These are phyloP conservation scores for Capsicum rhomboideum DNA, from an alignment of 257 asterid species.

Conservation along the genomic window DNA sequence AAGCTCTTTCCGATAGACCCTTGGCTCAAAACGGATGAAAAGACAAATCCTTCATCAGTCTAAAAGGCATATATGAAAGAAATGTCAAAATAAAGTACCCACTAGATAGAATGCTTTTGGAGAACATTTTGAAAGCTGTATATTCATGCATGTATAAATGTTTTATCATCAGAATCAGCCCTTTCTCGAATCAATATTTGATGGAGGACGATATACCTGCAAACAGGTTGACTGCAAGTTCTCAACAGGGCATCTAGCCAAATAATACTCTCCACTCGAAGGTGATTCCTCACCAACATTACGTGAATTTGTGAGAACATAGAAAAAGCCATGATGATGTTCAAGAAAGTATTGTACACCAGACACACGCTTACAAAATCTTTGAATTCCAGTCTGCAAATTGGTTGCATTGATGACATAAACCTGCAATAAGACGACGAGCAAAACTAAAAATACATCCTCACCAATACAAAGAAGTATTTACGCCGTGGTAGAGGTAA, in stretches of 20 bases:
- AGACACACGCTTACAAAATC: constrained; percentile 69
- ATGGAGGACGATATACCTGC: constrained; percentile 36
- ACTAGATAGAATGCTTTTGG: background rate
- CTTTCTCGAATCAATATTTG: background rate
- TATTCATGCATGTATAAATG: background rate
- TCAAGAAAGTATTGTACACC: constrained; percentile 89
- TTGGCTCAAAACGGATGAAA: no score
- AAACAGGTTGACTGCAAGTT: constrained; percentile 36
- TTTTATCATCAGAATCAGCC: background rate
- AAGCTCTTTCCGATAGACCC: no score
- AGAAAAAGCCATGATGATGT: constrained; percentile 59
- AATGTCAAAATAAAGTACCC: background rate
- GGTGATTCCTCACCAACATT: constrained; percentile 23
- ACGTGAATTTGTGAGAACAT: constrained; percentile 78
- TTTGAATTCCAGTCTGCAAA: constrained; percentile 40
- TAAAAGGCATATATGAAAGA: background rate
- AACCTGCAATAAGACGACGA: constrained; percentile 53
- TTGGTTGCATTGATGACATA: constrained; percentile 51
- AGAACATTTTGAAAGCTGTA: background rate
- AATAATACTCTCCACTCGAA: constrained; percentile 45
- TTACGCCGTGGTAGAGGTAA: constrained; percentile 25
- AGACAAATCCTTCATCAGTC: background rate
- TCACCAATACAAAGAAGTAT: background rate
- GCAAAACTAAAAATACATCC: background rate
- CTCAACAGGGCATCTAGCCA: constrained; percentile 61